Conservation (phyloP, 192 early-diverging fungal species). For the Cladochytrium replicatum region DNA sequence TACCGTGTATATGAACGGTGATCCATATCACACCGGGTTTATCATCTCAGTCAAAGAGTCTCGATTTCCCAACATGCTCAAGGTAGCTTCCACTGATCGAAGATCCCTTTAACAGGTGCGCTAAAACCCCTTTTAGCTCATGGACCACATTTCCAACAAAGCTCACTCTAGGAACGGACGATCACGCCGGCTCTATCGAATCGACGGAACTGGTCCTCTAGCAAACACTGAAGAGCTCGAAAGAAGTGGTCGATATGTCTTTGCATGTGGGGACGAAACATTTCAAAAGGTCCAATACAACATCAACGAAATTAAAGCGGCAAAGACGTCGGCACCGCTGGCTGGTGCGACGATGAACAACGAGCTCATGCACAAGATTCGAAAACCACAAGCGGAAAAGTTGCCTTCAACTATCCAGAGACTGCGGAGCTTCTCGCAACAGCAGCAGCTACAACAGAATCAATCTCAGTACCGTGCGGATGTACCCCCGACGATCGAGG, state of each 20-base stretch:
- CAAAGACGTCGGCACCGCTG: background rate
- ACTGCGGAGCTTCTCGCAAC: too few species aligned
- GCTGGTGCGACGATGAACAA: slow-evolving; percentile 2
- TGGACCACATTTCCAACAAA: slow-evolving; percentile 35
- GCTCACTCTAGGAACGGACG: slow-evolving; percentile 22
- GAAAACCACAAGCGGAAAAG: background rate
- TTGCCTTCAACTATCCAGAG: background rate
- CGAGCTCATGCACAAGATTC: slow-evolving; percentile 3
- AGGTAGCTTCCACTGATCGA: slow-evolving; percentile 15
- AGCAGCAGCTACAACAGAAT: too few species aligned
- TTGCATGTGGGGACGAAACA: slow-evolving; percentile 32
- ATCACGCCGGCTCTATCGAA: slow-evolving; percentile 25
- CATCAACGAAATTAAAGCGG: slow-evolving; percentile 14
- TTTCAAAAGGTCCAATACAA: slow-evolving; percentile 34
- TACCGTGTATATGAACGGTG: slow-evolving; percentile 20
- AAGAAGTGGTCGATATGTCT: slow-evolving; percentile 21
- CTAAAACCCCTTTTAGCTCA: slow-evolving; percentile 13
- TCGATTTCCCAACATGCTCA: slow-evolving; percentile 26
- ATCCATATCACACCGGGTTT: slow-evolving; percentile 35
- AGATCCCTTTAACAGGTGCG: background rate
- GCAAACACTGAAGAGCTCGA: slow-evolving; percentile 14
- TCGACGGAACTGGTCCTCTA: slow-evolving; percentile 11
- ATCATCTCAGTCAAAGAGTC: slow-evolving; percentile 25
- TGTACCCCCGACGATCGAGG: too few species aligned
- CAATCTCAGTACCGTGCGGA: too few species aligned